phyloP scores from a whole-genome alignment of 2,329 filamentous ascomycete genomes.

The Penicillium sp. region DNA sequence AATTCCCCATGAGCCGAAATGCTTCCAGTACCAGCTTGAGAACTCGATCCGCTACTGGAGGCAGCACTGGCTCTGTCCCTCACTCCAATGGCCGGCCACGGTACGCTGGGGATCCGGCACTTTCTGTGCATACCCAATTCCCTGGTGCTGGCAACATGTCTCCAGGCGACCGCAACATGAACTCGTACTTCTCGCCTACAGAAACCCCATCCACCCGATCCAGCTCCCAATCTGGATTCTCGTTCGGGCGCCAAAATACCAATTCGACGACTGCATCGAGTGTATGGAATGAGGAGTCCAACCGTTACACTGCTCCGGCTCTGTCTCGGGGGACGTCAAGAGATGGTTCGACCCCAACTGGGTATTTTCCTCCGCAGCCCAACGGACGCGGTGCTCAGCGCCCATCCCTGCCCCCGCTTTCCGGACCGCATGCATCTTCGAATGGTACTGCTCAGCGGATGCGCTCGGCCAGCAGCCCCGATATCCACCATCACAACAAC shows the following conservation, averaged over 20 bases:
- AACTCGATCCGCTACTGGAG: constrained; percentile 73
- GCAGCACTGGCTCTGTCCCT: constrained; percentile 45
- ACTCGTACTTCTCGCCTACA: constrained; percentile 91
- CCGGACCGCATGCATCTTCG: constrained; percentile 54
- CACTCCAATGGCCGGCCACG: constrained; percentile 59
- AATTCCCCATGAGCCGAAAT: constrained; percentile 64
- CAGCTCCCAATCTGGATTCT: constrained; percentile 65
- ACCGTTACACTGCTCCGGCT: constrained; percentile 85
- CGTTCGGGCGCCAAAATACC: constrained; percentile 74
- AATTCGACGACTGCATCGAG: constrained; percentile 55
- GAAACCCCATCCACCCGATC: constrained; percentile 65
- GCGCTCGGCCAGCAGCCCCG: constrained; percentile 91
- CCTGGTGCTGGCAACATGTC: constrained; percentile 53
- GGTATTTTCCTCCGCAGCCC: constrained; percentile 64
- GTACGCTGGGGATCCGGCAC: constrained; percentile 65
- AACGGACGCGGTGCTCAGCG: constrained; percentile 61
- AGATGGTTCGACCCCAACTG: constrained; percentile 67
- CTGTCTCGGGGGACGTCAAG: constrained; percentile 79
- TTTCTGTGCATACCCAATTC: constrained; percentile 70
- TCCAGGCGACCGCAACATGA: constrained; percentile 64
- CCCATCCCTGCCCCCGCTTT: constrained; percentile 77
- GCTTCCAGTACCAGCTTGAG: constrained; percentile 74
- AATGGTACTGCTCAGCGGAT: constrained; percentile 65
- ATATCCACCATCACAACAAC: constrained; percentile 71
- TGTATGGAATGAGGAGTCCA: constrained; percentile 69